Evolutionary conservation across 2,329 filamentous ascomycete genomes (phyloP).

Genomic region (Allantophomopsis cytisporea): DNA sequence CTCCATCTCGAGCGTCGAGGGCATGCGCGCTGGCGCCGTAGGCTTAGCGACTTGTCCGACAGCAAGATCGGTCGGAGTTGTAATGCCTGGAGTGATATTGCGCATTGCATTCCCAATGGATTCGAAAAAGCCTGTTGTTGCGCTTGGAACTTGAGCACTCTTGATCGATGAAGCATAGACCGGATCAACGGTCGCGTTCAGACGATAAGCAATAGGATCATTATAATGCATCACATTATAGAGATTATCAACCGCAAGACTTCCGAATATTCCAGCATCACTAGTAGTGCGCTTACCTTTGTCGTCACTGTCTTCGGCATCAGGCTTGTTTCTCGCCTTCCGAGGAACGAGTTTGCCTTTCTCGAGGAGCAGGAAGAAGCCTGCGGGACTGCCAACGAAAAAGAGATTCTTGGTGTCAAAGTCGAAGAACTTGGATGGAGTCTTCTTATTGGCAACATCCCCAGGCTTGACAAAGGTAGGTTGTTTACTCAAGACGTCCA

Average conservation of each 20-base stretch:
- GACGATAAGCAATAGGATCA: slow-evolving; percentile 74
- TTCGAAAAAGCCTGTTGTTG: slow-evolving; percentile 49
- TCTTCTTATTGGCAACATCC: slow-evolving; percentile 24
- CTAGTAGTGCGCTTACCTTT: slow-evolving; percentile 51
- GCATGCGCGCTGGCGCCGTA: slow-evolving; percentile 28
- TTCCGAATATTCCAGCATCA: slow-evolving; percentile 72
- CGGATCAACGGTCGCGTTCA: slow-evolving; percentile 82
- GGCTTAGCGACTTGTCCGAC: slow-evolving; percentile 19
- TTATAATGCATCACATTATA: slow-evolving; percentile 75
- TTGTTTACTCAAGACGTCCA: slow-evolving; percentile 83
- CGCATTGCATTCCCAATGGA: slow-evolving; percentile 50
- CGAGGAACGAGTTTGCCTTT: slow-evolving; percentile 60
- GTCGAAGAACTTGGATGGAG: slow-evolving; percentile 55
- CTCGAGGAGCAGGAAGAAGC: slow-evolving; percentile 85
- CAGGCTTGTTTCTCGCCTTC: slow-evolving; percentile 61
- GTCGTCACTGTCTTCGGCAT: slow-evolving; percentile 49
- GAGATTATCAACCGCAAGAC: slow-evolving; percentile 85
- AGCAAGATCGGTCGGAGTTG: slow-evolving; percentile 18
- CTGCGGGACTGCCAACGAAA: slow-evolving; percentile 77
- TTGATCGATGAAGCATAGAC: slow-evolving; percentile 66
- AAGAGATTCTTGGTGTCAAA: slow-evolving; percentile 89
- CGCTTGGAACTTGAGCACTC: slow-evolving; percentile 65
- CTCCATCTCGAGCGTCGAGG: slow-evolving; percentile 73
- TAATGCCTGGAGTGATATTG: slow-evolving; percentile 41
- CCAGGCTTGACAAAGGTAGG: slow-evolving; percentile 54